Evolutionary conservation across 805 yeast species (phyloP).

Genomic region (Lipomyces chichibuensis): DNA sequence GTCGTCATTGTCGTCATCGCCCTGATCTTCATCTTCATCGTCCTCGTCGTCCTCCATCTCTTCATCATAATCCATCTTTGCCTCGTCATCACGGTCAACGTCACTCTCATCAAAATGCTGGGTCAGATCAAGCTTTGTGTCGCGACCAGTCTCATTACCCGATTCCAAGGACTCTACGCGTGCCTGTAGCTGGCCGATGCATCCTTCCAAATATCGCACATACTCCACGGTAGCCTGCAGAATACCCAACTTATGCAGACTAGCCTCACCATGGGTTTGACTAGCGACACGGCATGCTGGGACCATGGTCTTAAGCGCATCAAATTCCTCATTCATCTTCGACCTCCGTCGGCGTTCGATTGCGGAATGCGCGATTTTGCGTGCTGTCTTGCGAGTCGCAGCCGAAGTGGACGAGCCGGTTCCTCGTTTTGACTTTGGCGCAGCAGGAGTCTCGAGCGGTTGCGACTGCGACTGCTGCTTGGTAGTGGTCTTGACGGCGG

Average conservation of each 20-base stretch:
- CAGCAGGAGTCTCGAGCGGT: background rate
- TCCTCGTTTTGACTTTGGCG: conserved; percentile 1
- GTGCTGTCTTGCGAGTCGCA: conserved; percentile 47
- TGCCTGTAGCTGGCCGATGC: conserved; percentile 26
- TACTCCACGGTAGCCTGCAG: conserved; percentile 83
- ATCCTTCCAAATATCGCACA: conserved; percentile 63
- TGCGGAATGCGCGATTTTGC: conserved; percentile 68
- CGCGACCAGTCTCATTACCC: conserved; percentile 7
- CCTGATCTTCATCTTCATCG: conserved; percentile 48
- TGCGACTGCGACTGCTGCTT: background rate
- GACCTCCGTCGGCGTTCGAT: conserved; percentile 79
- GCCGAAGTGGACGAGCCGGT: conserved; percentile 23
- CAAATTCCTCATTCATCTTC: conserved; percentile 81
- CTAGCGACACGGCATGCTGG: conserved; percentile 71
- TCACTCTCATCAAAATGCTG: background rate
- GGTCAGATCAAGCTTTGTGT: background rate
- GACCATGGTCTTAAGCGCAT: conserved; percentile 71
- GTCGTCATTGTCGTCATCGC: conserved; percentile 46
- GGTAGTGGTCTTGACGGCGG: conserved; percentile 5
- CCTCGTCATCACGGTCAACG: background rate
- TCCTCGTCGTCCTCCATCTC: conserved; percentile 13
- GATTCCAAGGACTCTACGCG: conserved; percentile 22
- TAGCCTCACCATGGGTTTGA: conserved; percentile 50
- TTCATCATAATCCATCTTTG: background rate
- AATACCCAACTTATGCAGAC: conserved; percentile 80